Evolutionary conservation across 2,329 filamentous ascomycete genomes (phyloP).

Genomic region (Diplodia mutila): DNA sequence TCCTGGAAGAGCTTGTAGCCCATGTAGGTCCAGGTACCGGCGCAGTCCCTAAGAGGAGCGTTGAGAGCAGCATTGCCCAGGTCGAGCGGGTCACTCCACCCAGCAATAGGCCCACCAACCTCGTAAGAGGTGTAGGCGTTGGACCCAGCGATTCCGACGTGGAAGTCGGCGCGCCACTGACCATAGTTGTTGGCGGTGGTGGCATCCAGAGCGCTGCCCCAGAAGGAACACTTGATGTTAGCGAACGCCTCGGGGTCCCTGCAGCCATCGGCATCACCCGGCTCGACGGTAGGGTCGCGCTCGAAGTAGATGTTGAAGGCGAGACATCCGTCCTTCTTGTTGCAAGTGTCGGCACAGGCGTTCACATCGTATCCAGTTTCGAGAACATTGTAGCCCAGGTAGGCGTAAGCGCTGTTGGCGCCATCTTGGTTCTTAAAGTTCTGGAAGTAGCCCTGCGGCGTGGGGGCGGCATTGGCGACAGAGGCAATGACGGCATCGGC

Average conservation of each 20-base stretch:
- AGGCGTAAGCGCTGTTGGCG: constrained; percentile 2
- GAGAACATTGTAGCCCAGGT: constrained; percentile 5
- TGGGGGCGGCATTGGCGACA: neutral
- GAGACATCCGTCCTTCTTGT: constrained; percentile 26
- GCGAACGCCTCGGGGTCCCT: constrained; percentile 27
- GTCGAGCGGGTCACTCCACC: constrained; percentile 26
- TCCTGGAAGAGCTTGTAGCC: constrained; percentile 34
- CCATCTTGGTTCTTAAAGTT: constrained; percentile 3
- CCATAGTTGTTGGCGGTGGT: constrained; percentile 34
- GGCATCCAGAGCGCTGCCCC: constrained; percentile 33
- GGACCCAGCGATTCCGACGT: constrained; percentile 28
- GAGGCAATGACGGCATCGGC: neutral
- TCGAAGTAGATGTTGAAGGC: constrained; percentile 33
- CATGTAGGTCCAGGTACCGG: constrained; percentile 33
- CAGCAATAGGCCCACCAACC: neutral
- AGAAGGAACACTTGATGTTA: constrained; percentile 33
- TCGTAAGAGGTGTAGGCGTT: constrained; percentile 30
- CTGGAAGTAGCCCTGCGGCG: neutral
- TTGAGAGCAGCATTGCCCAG: constrained; percentile 35
- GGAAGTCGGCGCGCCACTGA: constrained; percentile 31
- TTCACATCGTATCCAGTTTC: constrained; percentile 24
- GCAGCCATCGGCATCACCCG: constrained; percentile 27
- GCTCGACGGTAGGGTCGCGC: constrained; percentile 27
- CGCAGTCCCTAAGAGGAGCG: constrained; percentile 29
- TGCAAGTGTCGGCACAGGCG: constrained; percentile 27